Base-by-base conservation (phyloP, 2,329 filamentous ascomycete species). In the Phialophora expanda region DNA sequence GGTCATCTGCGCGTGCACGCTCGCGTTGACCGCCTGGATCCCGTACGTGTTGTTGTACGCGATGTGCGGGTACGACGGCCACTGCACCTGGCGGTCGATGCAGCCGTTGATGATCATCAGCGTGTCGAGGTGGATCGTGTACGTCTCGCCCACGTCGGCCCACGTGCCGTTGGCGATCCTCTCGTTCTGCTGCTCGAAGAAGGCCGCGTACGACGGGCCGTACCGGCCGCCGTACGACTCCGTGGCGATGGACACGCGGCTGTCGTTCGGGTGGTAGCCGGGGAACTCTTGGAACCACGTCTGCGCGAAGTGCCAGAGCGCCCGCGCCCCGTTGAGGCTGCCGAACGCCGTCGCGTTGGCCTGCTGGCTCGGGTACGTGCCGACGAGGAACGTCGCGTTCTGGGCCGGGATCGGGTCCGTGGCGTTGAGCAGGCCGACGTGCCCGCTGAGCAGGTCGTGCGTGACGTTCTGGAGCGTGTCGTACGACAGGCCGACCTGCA, bases 281-380 rank as follows among this genome's bases (percentile, higher is more conserved):
- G 84, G 85, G 63, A 88, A 89, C 44, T 83, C 79, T 9, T 83
- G 80, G 62, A 85, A 84, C 78, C 87, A 89, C 2, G 79, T 78
- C 71, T 86, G 83, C 0, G 83, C 77, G 72, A 85, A 85, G 70
- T 83, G 79, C 84, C 84, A 86, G 1, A 85, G 75, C 4, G 80
- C 79, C 67, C 78, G 76, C 3, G 82, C 83, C 30, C 80, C 80
- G 70, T 81, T 81, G 53, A 76, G 74, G 0, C 80, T 83, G 6
- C 68, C 68, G 34, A 71, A 70, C 1, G 64, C 70, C 8, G 68
- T 74, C 1, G 76, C 72, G 6, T 78, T 79, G 8, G 70, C 53
- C 65, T 80, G 78, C 67, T 79, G 77, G 61, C 78, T 85, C 1
- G 82, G 75, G 46, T 84, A 83, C 1, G 83, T 87, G 20, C 85